These are phyloP conservation scores for Rhynchosporium graminicola DNA, from an alignment of 2,329 filamentous ascomycete species.

Conservation along the genomic window DNA sequence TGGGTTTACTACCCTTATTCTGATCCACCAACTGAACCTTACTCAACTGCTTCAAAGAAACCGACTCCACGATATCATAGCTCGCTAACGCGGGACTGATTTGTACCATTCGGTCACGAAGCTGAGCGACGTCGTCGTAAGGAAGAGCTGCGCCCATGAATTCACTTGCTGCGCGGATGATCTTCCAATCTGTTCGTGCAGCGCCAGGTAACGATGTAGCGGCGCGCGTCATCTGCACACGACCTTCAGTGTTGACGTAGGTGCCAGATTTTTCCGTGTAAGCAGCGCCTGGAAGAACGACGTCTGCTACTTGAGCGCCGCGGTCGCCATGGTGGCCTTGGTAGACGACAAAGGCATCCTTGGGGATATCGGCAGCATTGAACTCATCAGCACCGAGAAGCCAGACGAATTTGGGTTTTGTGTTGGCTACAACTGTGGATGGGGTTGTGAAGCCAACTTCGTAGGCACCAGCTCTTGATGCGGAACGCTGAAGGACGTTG, in stretches of 20 bases:
- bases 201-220: slow-evolving; percentile 88
- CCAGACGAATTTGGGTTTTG: slow-evolving; percentile 93
- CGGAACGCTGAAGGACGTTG: slow-evolving; percentile 92
- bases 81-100: slow-evolving; percentile 86
- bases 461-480: slow-evolving; percentile 89
- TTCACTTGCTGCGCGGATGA: slow-evolving; percentile 88
- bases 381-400: slow-evolving; percentile 95
- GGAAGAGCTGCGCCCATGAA: slow-evolving; percentile 85
- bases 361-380: slow-evolving; percentile 80
- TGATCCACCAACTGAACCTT: slow-evolving; percentile 95
- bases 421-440: slow-evolving; percentile 77
- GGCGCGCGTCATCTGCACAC: slow-evolving; percentile 89
- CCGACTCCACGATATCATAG: slow-evolving; percentile 89
- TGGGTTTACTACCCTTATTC: slow-evolving; percentile 83
- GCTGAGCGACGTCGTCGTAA: slow-evolving; percentile 87
- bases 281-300: slow-evolving; percentile 89
- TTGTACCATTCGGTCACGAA: slow-evolving; percentile 92
- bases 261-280: slow-evolving; percentile 97
- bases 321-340: slow-evolving; percentile 97
- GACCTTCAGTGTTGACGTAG: slow-evolving; percentile 97
- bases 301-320: slow-evolving; percentile 88
- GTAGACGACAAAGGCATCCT: slow-evolving; percentile 95
- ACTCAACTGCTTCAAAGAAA: slow-evolving; percentile 72
- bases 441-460: slow-evolving; percentile 94
- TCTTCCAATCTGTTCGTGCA: slow-evolving; percentile 97